Evolutionary conservation across 108 stramenopile genomes (phyloP).

Genomic region (Thalassiosira profunda): DNA sequence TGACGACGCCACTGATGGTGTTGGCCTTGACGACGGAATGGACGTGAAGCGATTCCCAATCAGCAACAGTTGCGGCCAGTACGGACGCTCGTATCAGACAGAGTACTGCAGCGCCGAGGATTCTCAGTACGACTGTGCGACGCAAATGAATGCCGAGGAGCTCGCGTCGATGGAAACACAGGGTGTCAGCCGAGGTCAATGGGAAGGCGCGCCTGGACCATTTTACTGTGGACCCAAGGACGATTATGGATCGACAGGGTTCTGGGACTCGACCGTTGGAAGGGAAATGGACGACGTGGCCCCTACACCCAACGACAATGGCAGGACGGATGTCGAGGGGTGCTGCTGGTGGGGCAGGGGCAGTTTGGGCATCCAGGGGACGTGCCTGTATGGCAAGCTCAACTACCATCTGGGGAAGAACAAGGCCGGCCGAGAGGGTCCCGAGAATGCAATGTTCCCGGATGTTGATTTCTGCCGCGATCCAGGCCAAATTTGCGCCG

Average conservation of each 20-base stretch:
- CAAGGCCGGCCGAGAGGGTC: constrained; percentile 32
- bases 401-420: constrained; percentile 47
- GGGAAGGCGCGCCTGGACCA: constrained; percentile 36
- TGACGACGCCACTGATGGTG: constrained; percentile 18
- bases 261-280: constrained; percentile 32
- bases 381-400: constrained; percentile 50
- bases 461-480: constrained; percentile 47
- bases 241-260: constrained; percentile 22
- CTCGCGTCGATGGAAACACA: constrained; percentile 27
- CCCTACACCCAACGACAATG: constrained; percentile 30
- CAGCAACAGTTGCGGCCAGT: constrained; percentile 47
- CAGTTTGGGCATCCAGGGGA: constrained; percentile 42
- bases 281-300: constrained; percentile 16
- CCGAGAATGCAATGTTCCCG: constrained; percentile 35
- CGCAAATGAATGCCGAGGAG: constrained; percentile 26
- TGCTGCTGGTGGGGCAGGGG: constrained; percentile 65
- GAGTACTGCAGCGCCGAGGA: constrained; percentile 24
- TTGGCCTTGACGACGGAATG: constrained; percentile 39
- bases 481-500: constrained; percentile 38
- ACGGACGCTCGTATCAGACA: constrained; percentile 25
- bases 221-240: constrained; percentile 46
- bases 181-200: constrained; percentile 21
- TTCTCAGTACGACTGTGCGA: constrained; percentile 26
- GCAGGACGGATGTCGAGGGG: constrained; percentile 47
- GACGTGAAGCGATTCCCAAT: constrained; percentile 40